Base-by-base conservation (phyloP, 2,329 filamentous ascomycete genomes). In the Colletotrichum coccodes region DNA sequence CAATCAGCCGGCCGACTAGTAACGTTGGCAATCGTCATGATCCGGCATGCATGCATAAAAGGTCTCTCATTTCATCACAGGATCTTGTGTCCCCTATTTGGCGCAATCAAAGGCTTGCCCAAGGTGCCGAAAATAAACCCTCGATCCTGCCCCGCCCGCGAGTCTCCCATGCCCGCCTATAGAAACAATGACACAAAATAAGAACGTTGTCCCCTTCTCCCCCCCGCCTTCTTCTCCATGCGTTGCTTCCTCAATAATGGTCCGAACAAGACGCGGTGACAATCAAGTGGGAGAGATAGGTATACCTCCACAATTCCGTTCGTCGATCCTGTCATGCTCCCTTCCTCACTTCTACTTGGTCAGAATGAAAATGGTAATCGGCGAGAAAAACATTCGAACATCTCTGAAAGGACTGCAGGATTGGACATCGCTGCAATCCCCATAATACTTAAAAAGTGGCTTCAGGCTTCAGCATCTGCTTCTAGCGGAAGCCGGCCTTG, bases 401-500 rank as follows among this genome's bases (percentile, higher is more conserved):
- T 49, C 36, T 2, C 12, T 47, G 40, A 58, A 23, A 11, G 40
- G 42, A 28, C 21, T 12, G 14, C 23, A 38, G 57, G 38, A 14
- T 61, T 32, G 16, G 14, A 26, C 12, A 7, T 4, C 26, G 3
- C 32, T 12, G 56, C 42, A 26, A 38, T 8, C 1, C 7, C 6
- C 30, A 0, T 18, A 7, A 23, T 47, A 26, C 14, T 59, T 18
- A 59, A 59, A 46, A 47, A 7, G 42, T 47, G 30, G 50, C 32
- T 32, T 30, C 21, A 23, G 42, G n/a, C 21, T 23, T 59, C 56
- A 47, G 56, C 42, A 36, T 23, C 42, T 59, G 56, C 30, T 14
- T 47, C 42, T 59, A 59, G 56, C 66, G 66, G 64, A 91, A 91
- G 18, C 88, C 88, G 62, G 82, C 81, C 80, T 89, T 89, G 47